Conservation (phyloP, 768 basidiomycete genomes). For the Tephrocybe rancida region DNA sequence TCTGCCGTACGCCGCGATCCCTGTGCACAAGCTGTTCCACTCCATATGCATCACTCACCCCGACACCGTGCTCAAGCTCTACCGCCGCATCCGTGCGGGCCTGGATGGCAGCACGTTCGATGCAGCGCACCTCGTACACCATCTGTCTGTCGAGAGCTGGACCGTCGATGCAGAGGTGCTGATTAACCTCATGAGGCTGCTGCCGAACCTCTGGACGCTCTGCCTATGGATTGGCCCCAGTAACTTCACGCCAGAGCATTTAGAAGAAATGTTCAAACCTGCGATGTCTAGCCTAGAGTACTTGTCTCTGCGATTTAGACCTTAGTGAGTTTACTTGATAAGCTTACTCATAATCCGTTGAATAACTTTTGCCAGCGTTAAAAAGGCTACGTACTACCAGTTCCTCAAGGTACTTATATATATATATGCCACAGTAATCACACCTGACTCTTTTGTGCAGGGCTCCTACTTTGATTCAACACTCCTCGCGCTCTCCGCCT, state of each 20-base stretch:
- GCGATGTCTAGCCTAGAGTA: constrained; percentile 48
- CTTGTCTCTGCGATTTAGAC: constrained; percentile 75
- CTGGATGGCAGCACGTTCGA: constrained; percentile 4
- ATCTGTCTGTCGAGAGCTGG: constrained; percentile 64
- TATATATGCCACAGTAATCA: not conserved
- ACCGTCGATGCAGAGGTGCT: constrained; percentile 74
- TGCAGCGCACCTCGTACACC: constrained; percentile 43
- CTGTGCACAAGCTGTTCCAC: constrained; percentile 59
- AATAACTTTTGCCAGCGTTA: constrained; percentile 52
- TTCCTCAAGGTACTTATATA: constrained; percentile 63
- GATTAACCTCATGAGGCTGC: constrained; percentile 63
- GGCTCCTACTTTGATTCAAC: constrained; percentile 86
- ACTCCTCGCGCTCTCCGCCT: constrained; percentile 60
- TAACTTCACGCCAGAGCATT: constrained; percentile 79
- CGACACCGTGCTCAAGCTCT: constrained; percentile 58
- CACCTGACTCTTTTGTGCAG: constrained; percentile 29
- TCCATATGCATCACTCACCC: constrained; percentile 51
- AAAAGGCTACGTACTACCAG: constrained; percentile 77
- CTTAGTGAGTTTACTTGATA: constrained; percentile 63
- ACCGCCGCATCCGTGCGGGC: constrained; percentile 50
- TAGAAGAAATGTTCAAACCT: constrained; percentile 62
- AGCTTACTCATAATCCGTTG: not conserved
- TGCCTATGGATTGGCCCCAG: constrained; percentile 72
- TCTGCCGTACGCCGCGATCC: constrained; percentile 62
- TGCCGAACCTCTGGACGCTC: constrained; percentile 54